A percentile compares a stretch with the other conserved stretches of the same genome.
These are phyloP conservation scores for Pseudogymnoascus sp. DNA, from an alignment of 2,329 filamentous ascomycete genomes.

Conservation along the genomic window DNA sequence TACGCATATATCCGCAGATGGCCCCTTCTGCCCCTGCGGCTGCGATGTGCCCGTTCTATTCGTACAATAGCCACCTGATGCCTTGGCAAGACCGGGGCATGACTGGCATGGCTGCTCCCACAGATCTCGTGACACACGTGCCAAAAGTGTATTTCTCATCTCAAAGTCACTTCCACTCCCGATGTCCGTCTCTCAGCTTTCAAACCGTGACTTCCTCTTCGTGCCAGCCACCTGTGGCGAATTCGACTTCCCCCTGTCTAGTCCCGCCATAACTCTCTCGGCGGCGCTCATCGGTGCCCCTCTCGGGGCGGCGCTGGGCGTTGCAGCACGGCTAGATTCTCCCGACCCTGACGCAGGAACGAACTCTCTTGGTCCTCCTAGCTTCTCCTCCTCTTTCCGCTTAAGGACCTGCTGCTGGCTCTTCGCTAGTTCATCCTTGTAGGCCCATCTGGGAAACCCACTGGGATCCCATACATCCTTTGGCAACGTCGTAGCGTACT, in stretches of 20 bases:
- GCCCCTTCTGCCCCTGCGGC: not conserved
- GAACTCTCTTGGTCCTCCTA: constrained; percentile 25
- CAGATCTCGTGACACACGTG: not conserved
- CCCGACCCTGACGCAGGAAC: constrained; percentile 20
- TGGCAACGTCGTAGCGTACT: constrained; percentile 57
- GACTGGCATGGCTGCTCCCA: not conserved
- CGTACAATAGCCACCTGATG: not conserved
- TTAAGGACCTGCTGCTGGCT: constrained; percentile 40
- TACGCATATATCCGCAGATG: not conserved
- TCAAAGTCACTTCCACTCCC: not conserved
- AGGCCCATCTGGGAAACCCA: constrained; percentile 47
- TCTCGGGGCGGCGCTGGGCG: constrained; percentile 16
- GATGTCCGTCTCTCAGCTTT: constrained; percentile 19
- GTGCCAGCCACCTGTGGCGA: constrained; percentile 21
- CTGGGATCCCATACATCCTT: constrained; percentile 49
- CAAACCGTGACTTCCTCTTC: constrained; percentile 28
- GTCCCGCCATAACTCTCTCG: constrained; percentile 28
- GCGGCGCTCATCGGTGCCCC: constrained; percentile 23
- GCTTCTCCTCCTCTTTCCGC: constrained; percentile 24
- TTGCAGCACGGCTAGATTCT: constrained; percentile 21
- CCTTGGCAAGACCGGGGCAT: not conserved
- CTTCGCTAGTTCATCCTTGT: constrained; percentile 38
- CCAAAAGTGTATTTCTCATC: not conserved
- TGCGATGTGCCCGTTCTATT: not conserved
- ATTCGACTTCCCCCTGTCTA: constrained; percentile 25